Base-by-base conservation (phyloP, 1,139 yeast genomes). In the Cylindricascospora bacillispora region DNA sequence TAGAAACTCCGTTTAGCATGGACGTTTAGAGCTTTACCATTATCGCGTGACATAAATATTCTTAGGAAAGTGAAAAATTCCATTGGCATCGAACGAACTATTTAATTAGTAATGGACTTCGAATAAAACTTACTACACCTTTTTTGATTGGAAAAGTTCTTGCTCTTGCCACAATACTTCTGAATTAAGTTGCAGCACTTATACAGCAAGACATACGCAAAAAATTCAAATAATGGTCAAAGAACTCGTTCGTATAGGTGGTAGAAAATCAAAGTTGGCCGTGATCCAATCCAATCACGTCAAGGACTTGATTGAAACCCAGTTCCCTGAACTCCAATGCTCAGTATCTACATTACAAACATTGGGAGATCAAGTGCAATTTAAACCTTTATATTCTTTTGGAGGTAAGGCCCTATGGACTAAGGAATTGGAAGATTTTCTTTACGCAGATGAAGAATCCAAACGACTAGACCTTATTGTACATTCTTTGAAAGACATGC, bases 391-490 rank as follows among this genome's bases (percentile, higher is more conserved):
- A 33, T 92, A 89, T 55, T 71, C 94, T 5, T 89, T 89, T 58
- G 97, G 95, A 22, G 98, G 98, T 16, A 89, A 89, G 54, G 74
- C 95, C 1, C 59, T 89, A 25, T 89, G 98, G 98, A 89, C 98
- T 7, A 81, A 83, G 50, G 98, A 89, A 55, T 65, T 89, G 37
- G 98, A 89, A 56, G 77, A 74, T 19, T 60, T 85, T 33, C 61
- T 89, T 33, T 63, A 80, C 41, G 67, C 60, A 26, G 72, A 65
- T 41, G 81, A 82, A 33, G 62, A 73, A 51, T 35, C 36, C 2
- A 34, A 40, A 13, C 39, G 44, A 27, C 64, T 89, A 32, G 97
- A 89, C 54, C 61, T 89, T 56, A 79, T 89, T 49, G 97, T 89
- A 24, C 98, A 89, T 56, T 81, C 94, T 3, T 65, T 89, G 43